These are phyloP conservation scores for Geosmithia flava DNA, from an alignment of 2,329 filamentous ascomycete genomes.

Conservation along the genomic window DNA sequence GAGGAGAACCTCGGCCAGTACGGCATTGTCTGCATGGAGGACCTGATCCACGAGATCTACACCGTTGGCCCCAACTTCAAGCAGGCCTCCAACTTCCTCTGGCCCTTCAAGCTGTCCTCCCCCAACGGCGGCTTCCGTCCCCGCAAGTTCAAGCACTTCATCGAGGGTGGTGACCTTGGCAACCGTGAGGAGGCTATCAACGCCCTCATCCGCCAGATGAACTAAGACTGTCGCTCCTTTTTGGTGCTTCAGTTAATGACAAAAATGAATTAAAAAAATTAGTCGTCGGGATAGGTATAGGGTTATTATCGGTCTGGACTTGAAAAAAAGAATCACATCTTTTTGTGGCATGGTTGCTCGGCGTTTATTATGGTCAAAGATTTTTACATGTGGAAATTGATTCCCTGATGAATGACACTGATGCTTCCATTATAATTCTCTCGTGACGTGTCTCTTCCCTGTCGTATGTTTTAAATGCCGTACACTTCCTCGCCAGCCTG, in stretches of 20 bases:
- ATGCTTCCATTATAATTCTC: constrained; percentile 16
- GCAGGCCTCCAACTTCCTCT: constrained; percentile 98
- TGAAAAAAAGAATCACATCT: constrained; percentile 8
- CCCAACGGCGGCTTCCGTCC: constrained; percentile 91
- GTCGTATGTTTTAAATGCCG: background rate
- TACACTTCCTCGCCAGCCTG: background rate
- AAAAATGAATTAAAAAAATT: background rate
- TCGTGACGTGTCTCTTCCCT: constrained; percentile 1
- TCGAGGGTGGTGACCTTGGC: constrained; percentile 95
- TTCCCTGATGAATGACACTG: constrained; percentile 26
- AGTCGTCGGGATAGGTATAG: constrained; percentile 10
- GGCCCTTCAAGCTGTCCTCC: constrained; percentile 99
- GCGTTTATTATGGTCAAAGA: constrained; percentile 26
- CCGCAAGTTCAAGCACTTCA: constrained; percentile 98
- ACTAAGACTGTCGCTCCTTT: constrained; percentile 43
- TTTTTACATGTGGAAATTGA: constrained; percentile 20
- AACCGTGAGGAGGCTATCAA: constrained; percentile 99
- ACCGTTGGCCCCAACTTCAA: constrained; percentile 99
- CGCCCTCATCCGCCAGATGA: constrained; percentile 93
- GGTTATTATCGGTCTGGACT: constrained; percentile 2
- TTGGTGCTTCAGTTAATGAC: background rate
- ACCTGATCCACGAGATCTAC: constrained; percentile 98
- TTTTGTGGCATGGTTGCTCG: constrained; percentile 22
- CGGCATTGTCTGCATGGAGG: constrained; percentile 98
- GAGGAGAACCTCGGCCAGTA: constrained; percentile 96